Evolutionary conservation across 306 rosid species (phyloP), one percentile per base, ranked within the genome.

Genomic region (Mimosa bimucronata): DNA sequence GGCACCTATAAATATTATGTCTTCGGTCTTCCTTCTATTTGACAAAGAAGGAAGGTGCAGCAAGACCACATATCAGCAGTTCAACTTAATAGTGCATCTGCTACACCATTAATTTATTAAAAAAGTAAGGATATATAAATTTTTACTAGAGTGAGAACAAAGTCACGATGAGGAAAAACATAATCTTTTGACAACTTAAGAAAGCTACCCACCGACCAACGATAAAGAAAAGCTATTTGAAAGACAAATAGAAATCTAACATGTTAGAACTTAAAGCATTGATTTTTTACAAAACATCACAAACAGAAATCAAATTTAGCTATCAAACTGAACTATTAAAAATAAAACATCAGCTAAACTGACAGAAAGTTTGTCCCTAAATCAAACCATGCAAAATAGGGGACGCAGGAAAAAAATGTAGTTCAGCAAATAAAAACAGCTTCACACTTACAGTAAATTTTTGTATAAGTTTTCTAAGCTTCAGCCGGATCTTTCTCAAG

Each of bases 381-480:
- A 75, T 41, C 30, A 66, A 53, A 66, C 30, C 29, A 53, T 1
- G 13, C 34, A 55, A 44, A 65, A 65, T 7, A 66, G 41, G 14
- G 4, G 64, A 76, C 60, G 74, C 4, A 50, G 18, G 18, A 8
- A 28, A 45, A 52, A 41, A 18, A 31, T 66, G 37, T 38, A 14
- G n/a, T 67, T 8, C 44, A 21, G 50, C 29, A 61, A 9, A 82
- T 30, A 13, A 48, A 53, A 66, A 21, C 38, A 30, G 37, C 11
- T 34, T 58, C 73, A 62, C 41, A 84, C 98, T 88, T 85, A 94
- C 97, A 6, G 90, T 88, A 76, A 88, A 92, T 80, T 95, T 93
- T 82, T 91, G 88, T 69, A 95, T 83, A 80, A 95, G 91, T 83
- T 91, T 91, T 83, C 34, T 91, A 78, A 95, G 90, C 89, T 92